Base-by-base conservation (phyloP, 441 rosid genomes). In the Cnidoscolus chayamansa region DNA sequence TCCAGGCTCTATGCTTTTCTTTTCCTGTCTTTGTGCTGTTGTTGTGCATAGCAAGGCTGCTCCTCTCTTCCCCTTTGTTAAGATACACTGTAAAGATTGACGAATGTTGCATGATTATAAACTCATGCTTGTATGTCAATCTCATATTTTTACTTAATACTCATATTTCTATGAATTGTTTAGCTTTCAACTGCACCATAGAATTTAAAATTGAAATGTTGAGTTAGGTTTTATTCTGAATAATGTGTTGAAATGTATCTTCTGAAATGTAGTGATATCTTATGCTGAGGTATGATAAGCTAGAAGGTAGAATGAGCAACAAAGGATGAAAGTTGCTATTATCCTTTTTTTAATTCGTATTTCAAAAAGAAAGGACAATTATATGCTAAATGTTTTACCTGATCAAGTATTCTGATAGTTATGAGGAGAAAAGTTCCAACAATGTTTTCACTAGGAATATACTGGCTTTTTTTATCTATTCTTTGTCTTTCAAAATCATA, bases 161-260 rank as follows among this genome's bases (percentile, higher is more conserved):
- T 35, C 40, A 35, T 2, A 2, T 35, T 35, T 35, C 12, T 7
- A 47, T 7, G 50, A 47, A 47, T 40, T 63, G 45, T 43, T 17
- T 63, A 43, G 50, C 67, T 63, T 43, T 53, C 50, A 53, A 55
- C 61, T 53, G 31, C 71, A 32, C 11, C 30, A 25, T 25, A 25
- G 25, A 25, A 25, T 25, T 25, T 1, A 25, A 25, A 25, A 25
- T 25, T 25, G 25, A 31, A 30, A 12, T 4, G 43, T 10, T 59
- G 13, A 3, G 9, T 37, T 2, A 40, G 19, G 51, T 17, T 63
- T 12, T 62, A 35, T 4, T 35, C 40, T 35, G 40, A 35, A 35
- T 48, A 35, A 56, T n/a, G 15, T 17, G 58, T 25, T 25, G 25
- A 25, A 25, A 25, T 25, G 25, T 25, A 25, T 25, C 25, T 25